phyloP scores from a whole-genome alignment of 169 alveolate genomes.

The Plasmodium yoelii region DNA sequence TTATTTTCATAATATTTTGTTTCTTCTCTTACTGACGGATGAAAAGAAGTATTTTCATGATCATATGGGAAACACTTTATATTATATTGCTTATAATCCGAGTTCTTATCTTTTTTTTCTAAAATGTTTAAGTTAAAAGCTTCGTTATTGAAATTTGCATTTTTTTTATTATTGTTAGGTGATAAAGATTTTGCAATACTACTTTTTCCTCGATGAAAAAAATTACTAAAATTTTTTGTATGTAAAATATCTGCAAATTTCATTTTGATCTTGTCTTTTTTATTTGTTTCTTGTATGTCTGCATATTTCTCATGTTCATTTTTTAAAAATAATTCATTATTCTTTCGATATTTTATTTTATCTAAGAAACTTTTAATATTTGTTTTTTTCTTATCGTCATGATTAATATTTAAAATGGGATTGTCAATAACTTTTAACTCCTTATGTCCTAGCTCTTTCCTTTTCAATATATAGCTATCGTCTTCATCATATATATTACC shows the following conservation, averaged over 20 bases:
- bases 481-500: not conserved
- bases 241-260: slow-evolving; percentile 63
- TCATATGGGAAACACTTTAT: not conserved
- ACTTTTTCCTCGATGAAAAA: slow-evolving; percentile 57
- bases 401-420: slow-evolving; percentile 6
- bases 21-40: slow-evolving; percentile 13
- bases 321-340: slow-evolving; percentile 34
- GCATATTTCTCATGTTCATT: slow-evolving; percentile 48
- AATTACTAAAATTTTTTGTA: slow-evolving; percentile 35
- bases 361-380: slow-evolving; percentile 55
- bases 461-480: slow-evolving; percentile 11
- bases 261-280: slow-evolving; percentile 56
- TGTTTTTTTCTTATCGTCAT: slow-evolving; percentile 61
- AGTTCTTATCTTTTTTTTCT: no score
- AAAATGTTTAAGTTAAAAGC: not conserved
- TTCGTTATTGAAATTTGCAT: slow-evolving; percentile 16
- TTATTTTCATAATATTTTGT: not conserved
- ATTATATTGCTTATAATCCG: not conserved
- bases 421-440: not conserved
- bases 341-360: slow-evolving; percentile 60
- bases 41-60: not conserved
- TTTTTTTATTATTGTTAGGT: slow-evolving; percentile 18
- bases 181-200: slow-evolving; percentile 21
- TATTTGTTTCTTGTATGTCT: slow-evolving; percentile 10
- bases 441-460: not conserved